These are phyloP conservation scores for Centrapalus pauciflorus DNA, from an alignment of 129 eudicot species.

Conservation along the genomic window DNA sequence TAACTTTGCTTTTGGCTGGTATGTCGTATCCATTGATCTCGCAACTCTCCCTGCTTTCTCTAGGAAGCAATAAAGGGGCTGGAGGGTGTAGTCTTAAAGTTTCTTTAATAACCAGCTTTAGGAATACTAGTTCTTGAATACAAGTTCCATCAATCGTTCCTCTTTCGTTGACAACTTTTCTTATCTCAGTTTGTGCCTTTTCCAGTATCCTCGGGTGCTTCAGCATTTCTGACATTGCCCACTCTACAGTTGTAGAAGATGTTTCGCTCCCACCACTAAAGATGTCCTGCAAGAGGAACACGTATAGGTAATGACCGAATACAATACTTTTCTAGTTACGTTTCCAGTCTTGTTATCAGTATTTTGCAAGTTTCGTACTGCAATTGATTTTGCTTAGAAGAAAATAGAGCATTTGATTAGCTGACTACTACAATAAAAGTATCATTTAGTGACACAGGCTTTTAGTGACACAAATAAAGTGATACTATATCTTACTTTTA, in stretches of 20 bases:
- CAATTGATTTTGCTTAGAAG: no score
- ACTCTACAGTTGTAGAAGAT: slow-evolving; percentile 35
- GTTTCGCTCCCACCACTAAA: slow-evolving; percentile 49
- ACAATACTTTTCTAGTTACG: neutral
- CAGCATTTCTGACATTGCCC: slow-evolving; percentile 50
- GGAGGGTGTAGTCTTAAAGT: slow-evolving; percentile 50
- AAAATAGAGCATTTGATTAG: no score
- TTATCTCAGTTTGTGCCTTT: slow-evolving; percentile 43
- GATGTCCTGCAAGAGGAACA: slow-evolving; percentile 36
- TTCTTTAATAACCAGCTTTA: slow-evolving; percentile 41
- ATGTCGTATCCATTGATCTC: slow-evolving; percentile 36
- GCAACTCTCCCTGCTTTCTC: slow-evolving; percentile 43
- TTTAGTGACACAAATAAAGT: no score
- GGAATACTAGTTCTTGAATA: slow-evolving; percentile 22
- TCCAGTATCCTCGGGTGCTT: slow-evolving; percentile 36
- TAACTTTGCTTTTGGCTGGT: slow-evolving; percentile 35
- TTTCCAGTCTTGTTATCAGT: neutral
- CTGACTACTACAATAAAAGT: no score
- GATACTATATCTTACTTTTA: no score
- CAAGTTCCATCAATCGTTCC: slow-evolving; percentile 22
- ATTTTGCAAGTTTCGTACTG: neutral
- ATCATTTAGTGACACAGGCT: no score
- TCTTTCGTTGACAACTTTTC: slow-evolving; percentile 26
- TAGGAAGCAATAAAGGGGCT: slow-evolving; percentile 41
- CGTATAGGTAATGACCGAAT: neutral